These are phyloP conservation scores for Apiotrichum montevideense DNA, from an alignment of 1,284 basidiomycete genomes.

Conservation along the genomic window DNA sequence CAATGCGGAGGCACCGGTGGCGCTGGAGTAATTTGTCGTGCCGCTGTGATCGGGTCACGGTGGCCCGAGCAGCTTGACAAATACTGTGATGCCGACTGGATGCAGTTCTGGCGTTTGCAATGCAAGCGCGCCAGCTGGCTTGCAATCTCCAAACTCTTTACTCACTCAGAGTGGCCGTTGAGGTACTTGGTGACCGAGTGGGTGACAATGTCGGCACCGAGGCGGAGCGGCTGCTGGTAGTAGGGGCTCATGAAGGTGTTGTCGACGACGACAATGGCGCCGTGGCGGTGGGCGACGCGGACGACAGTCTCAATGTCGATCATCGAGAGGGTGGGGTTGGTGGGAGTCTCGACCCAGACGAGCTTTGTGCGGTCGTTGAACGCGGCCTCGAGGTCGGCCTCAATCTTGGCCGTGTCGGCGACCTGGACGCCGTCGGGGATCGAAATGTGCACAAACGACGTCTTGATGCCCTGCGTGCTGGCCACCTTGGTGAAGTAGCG, in stretches of 20 bases:
- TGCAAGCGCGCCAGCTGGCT: too few species aligned
- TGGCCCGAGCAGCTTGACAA: too few species aligned
- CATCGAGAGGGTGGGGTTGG: conserved; percentile 76
- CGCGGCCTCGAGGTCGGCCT: conserved; percentile 6
- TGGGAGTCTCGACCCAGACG: conserved; percentile 95
- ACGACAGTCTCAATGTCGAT: conserved; percentile 44
- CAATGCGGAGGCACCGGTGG: too few species aligned
- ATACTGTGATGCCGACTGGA: too few species aligned
- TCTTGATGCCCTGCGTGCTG: conserved; percentile 64
- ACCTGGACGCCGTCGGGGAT: conserved; percentile 9
- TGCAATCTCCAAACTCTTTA: too few species aligned
- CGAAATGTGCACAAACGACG: conserved; percentile 73
- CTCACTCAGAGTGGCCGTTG: conserved; percentile 76
- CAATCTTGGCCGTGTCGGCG: conserved; percentile 2
- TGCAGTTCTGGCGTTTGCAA: too few species aligned
- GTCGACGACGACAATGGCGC: conserved; percentile 54
- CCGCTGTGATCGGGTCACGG: too few species aligned
- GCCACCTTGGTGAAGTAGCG: conserved; percentile 71
- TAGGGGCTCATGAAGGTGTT: conserved; percentile 90
- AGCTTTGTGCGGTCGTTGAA: conserved; percentile 52
- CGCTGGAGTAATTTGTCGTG: too few species aligned
- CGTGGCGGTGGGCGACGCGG: conserved; percentile 15
- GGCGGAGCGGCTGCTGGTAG: conserved; percentile 78
- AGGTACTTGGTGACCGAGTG: conserved; percentile 77
- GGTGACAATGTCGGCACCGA: conserved; percentile 43